phyloP scores from a whole-genome alignment of 495 filamentous ascomycete species.

The Cercophora newfieldiana region DNA sequence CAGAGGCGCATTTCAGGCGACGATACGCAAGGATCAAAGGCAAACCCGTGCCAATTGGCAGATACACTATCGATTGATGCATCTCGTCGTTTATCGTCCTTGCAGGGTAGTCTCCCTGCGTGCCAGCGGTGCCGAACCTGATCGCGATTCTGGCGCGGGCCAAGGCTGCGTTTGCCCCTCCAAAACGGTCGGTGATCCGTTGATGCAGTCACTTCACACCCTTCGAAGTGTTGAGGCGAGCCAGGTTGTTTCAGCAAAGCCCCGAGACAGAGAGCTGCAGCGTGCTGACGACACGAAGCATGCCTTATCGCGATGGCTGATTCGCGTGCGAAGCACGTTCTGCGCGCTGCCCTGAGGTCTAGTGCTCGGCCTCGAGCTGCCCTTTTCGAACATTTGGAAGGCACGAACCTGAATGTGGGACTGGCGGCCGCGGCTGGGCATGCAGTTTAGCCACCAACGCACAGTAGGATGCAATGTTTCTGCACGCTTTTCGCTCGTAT shows the following conservation, averaged over 20 bases:
- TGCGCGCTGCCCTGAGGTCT: not conserved
- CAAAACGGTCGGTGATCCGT: not conserved
- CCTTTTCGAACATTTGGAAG: not conserved
- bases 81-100: slow-evolving; percentile 12
- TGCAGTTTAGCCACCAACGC: not conserved
- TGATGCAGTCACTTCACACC: not conserved
- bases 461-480: not conserved
- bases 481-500: not conserved
- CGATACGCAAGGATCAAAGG: slow-evolving; percentile 8
- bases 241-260: not conserved
- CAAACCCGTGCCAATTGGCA: slow-evolving; percentile 5
- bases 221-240: not conserved
- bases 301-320: slow-evolving; percentile 1
- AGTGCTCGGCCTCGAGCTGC: not conserved
- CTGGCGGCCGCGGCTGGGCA: not conserved
- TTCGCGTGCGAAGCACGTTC: not conserved
- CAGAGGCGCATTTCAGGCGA: slow-evolving; percentile 2
- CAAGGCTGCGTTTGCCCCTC: slow-evolving; percentile 10
- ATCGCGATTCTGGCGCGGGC: not conserved
- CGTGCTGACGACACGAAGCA: not conserved
- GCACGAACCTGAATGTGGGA: not conserved
- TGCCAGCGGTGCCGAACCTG: not conserved
- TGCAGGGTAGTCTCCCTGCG: not conserved
- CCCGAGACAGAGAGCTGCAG: not conserved
- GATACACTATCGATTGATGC: slow-evolving; percentile 18